Conservation (phyloP, 805 yeast species). For the Scheffersomyces amazonensis region DNA sequence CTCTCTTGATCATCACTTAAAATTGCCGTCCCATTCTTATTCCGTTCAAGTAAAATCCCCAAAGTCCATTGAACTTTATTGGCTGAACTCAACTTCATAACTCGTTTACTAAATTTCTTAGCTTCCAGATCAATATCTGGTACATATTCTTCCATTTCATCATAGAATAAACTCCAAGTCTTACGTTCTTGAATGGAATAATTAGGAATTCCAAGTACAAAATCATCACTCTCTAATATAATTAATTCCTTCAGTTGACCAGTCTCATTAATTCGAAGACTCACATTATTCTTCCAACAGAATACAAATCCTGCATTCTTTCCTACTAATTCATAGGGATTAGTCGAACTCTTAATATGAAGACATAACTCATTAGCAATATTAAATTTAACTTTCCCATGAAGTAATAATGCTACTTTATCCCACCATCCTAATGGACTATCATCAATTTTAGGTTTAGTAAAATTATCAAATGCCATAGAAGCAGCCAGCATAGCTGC, state of each 20-base stretch:
- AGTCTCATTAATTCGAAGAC: constrained; percentile 48
- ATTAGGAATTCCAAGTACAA: constrained; percentile 56
- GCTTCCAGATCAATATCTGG: constrained; percentile 24
- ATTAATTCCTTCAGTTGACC: constrained; percentile 49
- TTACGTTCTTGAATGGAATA: constrained; percentile 34
- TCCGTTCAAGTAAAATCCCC: constrained; percentile 73
- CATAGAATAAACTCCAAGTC: constrained; percentile 37
- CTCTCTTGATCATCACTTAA: constrained; percentile 43
- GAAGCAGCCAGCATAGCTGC: constrained; percentile 56
- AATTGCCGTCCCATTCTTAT: constrained; percentile 25
- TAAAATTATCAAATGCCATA: constrained; percentile 39
- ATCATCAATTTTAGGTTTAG: constrained; percentile 44
- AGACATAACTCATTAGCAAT: constrained; percentile 54
- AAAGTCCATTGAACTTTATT: constrained; percentile 76
- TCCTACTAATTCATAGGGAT: constrained; percentile 59
- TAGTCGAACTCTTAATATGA: constrained; percentile 58
- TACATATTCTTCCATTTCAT: constrained; percentile 15
- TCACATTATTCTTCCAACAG: constrained; percentile 58
- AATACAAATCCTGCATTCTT: constrained; percentile 62
- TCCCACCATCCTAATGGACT: constrained; percentile 50
- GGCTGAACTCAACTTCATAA: constrained; percentile 53
- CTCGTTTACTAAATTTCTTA: constrained; percentile 34
- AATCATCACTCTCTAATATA: constrained; percentile 52
- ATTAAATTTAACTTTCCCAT: constrained; percentile 49
- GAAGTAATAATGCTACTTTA: constrained; percentile 52